Percentiles rank a stretch among this genome's conserved stretches.
Conservation (phyloP, 371 early-diverging fungal genomes). For the Lichtheimia corymbifera region DNA sequence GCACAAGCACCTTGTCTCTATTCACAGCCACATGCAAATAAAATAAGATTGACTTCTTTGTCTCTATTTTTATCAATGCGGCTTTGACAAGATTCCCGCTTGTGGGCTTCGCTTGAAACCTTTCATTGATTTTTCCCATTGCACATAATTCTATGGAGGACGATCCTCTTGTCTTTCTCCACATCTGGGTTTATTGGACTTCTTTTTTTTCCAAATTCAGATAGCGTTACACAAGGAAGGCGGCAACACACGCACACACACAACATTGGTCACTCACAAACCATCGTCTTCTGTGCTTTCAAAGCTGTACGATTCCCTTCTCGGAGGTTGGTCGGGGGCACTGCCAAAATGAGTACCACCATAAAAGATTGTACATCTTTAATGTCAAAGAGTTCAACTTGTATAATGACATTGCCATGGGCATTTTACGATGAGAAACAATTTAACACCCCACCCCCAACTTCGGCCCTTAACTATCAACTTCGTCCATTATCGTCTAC, state of each 20-base stretch:
- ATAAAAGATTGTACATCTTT: background rate
- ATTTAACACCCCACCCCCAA: too few species aligned
- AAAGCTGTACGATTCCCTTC: too few species aligned
- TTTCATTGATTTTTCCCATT: background rate
- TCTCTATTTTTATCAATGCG: background rate
- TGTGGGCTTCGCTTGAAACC: background rate
- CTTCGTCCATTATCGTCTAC: too few species aligned
- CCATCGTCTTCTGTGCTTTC: too few species aligned
- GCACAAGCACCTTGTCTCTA: background rate
- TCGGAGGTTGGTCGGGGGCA: slow-evolving; percentile 1
- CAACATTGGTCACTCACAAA: background rate
- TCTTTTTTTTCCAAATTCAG: slow-evolving; percentile 1
- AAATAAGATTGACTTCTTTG: background rate
- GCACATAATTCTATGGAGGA: background rate
- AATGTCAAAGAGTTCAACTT: too few species aligned
- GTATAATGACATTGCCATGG: too few species aligned
- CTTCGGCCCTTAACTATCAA: too few species aligned
- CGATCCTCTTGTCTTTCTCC: background rate
- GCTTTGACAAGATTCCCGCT: background rate
- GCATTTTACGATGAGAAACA: too few species aligned
- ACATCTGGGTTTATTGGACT: slow-evolving; percentile 1
- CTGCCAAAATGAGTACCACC: background rate
- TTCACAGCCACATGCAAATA: slow-evolving; percentile 3
- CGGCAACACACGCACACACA: background rate
- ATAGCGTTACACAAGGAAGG: background rate